Conservation (phyloP, 257 asterid species). For the Solanum chilense region DNA sequence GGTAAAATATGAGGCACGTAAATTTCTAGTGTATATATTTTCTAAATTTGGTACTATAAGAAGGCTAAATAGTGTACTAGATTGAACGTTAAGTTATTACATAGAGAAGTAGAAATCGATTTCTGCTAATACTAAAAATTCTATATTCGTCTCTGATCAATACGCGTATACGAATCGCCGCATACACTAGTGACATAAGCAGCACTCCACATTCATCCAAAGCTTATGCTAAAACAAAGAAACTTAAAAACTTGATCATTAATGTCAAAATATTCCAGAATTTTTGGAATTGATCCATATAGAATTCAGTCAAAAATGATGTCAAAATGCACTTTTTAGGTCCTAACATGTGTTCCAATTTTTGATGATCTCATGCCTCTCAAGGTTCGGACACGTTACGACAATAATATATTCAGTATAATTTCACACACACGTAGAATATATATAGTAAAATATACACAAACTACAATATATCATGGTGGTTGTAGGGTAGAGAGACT, state of each 20-base stretch:
- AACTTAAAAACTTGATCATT: not conserved
- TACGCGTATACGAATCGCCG: not conserved
- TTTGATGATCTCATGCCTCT: not conserved
- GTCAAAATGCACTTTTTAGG: not conserved
- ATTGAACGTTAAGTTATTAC: not conserved
- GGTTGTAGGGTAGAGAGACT: fast-evolving
- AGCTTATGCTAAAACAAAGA: not conserved
- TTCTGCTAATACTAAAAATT: not conserved
- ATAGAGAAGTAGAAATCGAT: too few relatives aligned
- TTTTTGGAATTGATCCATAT: not conserved
- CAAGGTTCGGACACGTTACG: not conserved
- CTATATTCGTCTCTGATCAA: not conserved
- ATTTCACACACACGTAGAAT: fast-evolving
- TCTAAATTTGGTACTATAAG: not conserved
- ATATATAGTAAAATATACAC: not conserved
- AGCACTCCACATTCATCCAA: not conserved
- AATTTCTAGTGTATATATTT: not conserved
- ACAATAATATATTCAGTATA: not conserved
- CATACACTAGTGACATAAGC: not conserved
- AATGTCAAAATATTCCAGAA: not conserved
- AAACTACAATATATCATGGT: not conserved
- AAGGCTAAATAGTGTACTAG: not conserved
- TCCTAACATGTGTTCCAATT: not conserved
- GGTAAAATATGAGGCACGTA: not conserved
- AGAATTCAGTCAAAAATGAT: not conserved